Base-by-base conservation (phyloP, 306 rosid species). In the Chamaecrista fasciculata region DNA sequence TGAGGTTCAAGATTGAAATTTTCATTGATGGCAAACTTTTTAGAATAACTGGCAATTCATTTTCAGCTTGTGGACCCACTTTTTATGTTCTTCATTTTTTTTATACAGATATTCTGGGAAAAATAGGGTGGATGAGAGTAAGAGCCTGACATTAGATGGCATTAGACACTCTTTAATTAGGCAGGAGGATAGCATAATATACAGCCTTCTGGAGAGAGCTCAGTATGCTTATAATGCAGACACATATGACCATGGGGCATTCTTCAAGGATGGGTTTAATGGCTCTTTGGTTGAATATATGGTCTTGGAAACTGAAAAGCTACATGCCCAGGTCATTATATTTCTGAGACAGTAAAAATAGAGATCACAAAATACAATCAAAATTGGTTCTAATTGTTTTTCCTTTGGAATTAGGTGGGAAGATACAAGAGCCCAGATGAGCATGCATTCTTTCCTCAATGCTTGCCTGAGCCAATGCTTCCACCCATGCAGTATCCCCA, bases 391-490 rank as follows among this genome's bases (percentile, higher is more conserved):
- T 81, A 21, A 60, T 57, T 69, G 51, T 16, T 18, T 69, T 67
- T 14, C 12, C 44, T 82, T 55, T 78, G 75, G 52, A 66, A 57
- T 46, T 43, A 89, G 96, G 87, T 86, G 48, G 96, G 92, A 15
- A 84, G 92, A 73, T 89, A 89, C 79, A 73, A 21, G 63, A 84
- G 85, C 47, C 92, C 92, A 0, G 90, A 86, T 60, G 92, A 89
- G 62, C 87, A 84, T 64, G 80, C 96, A 53, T 89, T 89, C 73
- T 84, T 84, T 74, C 79, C 86, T 23, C 31, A 48, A 1, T 11
- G 48, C 67, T 61, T 84, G 37, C 86, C 90, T 14, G 71, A 78
- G 21, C 86, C 88, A 9, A 31, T 72, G 79, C 80, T 86, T 72
- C 92, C 88, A 55, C 90, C 92, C 15, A 28, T 89, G 75, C 83